Evolutionary conservation across 148 eudicot genomes (phyloP), one percentile per base, ranked within the genome.

Genomic region (Cornus suecica): DNA sequence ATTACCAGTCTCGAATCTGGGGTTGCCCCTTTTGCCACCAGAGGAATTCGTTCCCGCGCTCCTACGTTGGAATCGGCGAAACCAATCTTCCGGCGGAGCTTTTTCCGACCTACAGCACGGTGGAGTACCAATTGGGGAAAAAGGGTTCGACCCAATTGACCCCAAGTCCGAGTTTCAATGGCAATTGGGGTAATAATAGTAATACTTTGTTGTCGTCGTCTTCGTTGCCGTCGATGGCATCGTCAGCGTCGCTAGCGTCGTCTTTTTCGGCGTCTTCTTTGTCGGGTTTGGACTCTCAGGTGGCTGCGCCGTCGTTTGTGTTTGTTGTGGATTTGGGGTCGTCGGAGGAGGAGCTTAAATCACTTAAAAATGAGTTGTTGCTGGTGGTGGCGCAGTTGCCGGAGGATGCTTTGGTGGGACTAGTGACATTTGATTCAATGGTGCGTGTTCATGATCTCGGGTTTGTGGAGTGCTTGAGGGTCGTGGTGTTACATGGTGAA

Each of bases 1-100:
- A 95, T 73, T 92, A 92, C 83, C 83, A 73, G 22, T 78, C 94
- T 10, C 86, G 86, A 72, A 87, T 90, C 71, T 95, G 99, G 99
- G 80, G 84, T 66, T 95, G 99, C 89, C 93, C 99, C 31, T 95
- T 95, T 81, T 95, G 99, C 69, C 72, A 83, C 75, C 69, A 77
- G 27, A 91, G 78, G 73, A 90, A 90, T 73, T 78, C 74, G 11
- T 95, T 95, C 48, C 99, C 99, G 0, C 88, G 83, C 31, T 80
- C 91, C 0, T 91, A 94, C 52, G 58, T 82, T 25, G 87, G 82
- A 5, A 83, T 91, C 73, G 90, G 91, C 16, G 97, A 95, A 73
- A 82, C 87, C 64, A 90, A 87, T 63, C 89, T 95, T 9, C 99
- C 99, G 0, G 99, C 99, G 54, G 99, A 95, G 86, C 92, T 95